A percentile compares a stretch with the other conserved stretches of the same genome.
These are phyloP conservation scores for Claviceps spartinae DNA, from an alignment of 2,329 filamentous ascomycete genomes.

Conservation along the genomic window DNA sequence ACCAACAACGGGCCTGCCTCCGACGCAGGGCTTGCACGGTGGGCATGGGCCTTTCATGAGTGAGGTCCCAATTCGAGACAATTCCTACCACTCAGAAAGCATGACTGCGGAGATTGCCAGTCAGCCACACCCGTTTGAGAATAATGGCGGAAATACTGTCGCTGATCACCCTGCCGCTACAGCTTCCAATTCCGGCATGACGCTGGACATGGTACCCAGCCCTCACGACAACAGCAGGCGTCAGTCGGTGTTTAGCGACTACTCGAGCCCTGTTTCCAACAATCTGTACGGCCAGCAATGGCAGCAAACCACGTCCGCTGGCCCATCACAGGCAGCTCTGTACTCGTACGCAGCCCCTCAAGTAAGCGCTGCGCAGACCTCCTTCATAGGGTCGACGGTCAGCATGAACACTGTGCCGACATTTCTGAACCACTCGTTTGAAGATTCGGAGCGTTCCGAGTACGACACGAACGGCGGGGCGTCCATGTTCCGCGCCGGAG, in stretches of 20 bases:
- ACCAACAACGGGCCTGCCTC: conserved; percentile 23
- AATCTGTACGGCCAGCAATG: conserved; percentile 30
- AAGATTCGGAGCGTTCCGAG: conserved; percentile 18
- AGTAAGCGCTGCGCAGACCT: conserved; percentile 15
- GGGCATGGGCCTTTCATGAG: conserved; percentile 24
- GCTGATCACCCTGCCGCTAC: conserved; percentile 22
- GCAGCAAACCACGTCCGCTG: conserved; percentile 27
- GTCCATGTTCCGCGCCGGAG: conserved; percentile 20
- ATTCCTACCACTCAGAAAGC: conserved; percentile 27
- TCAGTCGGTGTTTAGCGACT: conserved; percentile 34
- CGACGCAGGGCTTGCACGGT: conserved; percentile 18
- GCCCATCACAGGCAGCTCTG: conserved; percentile 27
- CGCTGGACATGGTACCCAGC: conserved; percentile 32
- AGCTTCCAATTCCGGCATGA: conserved; percentile 19
- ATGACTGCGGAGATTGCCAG: conserved; percentile 27
- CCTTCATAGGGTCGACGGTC: conserved; percentile 20
- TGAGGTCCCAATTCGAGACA: conserved; percentile 30
- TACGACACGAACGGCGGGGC: conserved; percentile 19
- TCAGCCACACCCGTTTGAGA: conserved; percentile 28
- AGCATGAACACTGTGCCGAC: conserved; percentile 19
- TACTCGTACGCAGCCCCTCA: conserved; percentile 33
- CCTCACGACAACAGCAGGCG: conserved; percentile 33
- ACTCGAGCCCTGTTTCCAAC: conserved; percentile 23
- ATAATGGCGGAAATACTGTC: conserved; percentile 22
- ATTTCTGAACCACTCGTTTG: conserved; percentile 22